A percentile compares a stretch with the other conserved stretches of the same genome.
Evolutionary conservation across 2,329 filamentous ascomycete species (phyloP).

Genomic region (Cryphonectria parasitica): DNA sequence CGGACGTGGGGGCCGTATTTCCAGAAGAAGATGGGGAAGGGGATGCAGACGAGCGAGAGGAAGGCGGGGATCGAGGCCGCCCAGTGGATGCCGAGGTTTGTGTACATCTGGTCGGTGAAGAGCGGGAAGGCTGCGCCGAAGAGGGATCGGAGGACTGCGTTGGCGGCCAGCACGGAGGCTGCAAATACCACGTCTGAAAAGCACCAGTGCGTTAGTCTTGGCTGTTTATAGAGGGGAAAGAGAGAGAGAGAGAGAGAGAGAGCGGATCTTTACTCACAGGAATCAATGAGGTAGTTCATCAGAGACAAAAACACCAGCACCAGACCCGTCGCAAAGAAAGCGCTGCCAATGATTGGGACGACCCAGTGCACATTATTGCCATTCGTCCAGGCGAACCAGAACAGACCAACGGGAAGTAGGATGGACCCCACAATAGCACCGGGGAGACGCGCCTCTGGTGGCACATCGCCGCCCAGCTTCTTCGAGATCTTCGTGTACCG

Average conservation of each 20-base stretch:
- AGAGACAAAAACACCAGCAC: conserved; percentile 59
- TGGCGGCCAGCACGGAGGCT: conserved; percentile 61
- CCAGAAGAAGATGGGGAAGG: conserved; percentile 44
- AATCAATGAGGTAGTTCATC: conserved; percentile 60
- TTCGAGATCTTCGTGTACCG: conserved; percentile 53
- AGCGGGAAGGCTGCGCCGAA: conserved; percentile 63
- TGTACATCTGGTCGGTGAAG: conserved; percentile 48
- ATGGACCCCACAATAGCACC: conserved; percentile 65
- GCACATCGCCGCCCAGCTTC: conserved; percentile 55
- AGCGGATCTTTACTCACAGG: conserved; percentile 34
- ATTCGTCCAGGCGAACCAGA: conserved; percentile 73
- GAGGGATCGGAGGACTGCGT: conserved; percentile 58
- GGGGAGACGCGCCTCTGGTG: conserved; percentile 68
- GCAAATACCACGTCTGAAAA: conserved; percentile 55
- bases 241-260: neutral
- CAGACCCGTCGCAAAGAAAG: conserved; percentile 41
- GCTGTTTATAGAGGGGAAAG: conserved; percentile 32
- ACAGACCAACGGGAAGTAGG: conserved; percentile 65
- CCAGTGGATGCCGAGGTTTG: conserved; percentile 28
- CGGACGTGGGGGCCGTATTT: conserved; percentile 43
- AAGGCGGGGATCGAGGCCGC: conserved; percentile 45
- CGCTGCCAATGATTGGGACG: conserved; percentile 44
- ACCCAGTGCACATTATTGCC: conserved; percentile 54
- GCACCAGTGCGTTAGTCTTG: neutral
- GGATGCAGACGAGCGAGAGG: conserved; percentile 44